These are phyloP conservation scores for Colletotrichum melonis DNA, from an alignment of 2,329 filamentous ascomycete genomes.

Conservation along the genomic window DNA sequence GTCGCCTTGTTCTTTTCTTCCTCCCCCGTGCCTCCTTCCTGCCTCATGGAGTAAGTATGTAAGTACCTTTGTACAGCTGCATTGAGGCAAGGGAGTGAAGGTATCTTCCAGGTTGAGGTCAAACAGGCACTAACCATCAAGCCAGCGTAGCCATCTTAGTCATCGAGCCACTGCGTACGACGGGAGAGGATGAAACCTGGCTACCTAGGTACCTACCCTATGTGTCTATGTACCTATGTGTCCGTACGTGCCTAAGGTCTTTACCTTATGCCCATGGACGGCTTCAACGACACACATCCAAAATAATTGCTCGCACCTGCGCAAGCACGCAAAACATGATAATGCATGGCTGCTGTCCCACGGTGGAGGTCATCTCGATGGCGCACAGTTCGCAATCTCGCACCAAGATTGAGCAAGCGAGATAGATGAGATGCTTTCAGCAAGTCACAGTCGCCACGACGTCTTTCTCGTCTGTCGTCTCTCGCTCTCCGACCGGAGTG, in stretches of 20 bases:
- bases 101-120: neutral
- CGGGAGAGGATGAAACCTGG: neutral
- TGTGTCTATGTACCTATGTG: too few relatives aligned
- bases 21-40: neutral
- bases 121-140: neutral
- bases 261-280: neutral
- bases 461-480: neutral
- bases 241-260: neutral
- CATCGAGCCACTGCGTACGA: neutral
- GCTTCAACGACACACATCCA: neutral
- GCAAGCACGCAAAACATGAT: neutral
- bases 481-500: conserved; percentile 13
- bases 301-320: neutral
- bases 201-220: neutral
- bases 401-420: conserved; percentile 19
- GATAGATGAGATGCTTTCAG: conserved; percentile 22
- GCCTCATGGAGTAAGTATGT: neutral
- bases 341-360: neutral
- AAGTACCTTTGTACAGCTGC: neutral
- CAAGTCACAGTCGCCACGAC: neutral
- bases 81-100: neutral
- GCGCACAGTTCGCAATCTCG: conserved; percentile 21
- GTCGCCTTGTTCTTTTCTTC: neutral
- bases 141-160: neutral
- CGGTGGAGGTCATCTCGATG: neutral